Percentiles rank a stretch among this genome's conserved stretches.
phyloP scores from a whole-genome alignment of 140 eudicot genomes.

The Flaveria floridana region DNA sequence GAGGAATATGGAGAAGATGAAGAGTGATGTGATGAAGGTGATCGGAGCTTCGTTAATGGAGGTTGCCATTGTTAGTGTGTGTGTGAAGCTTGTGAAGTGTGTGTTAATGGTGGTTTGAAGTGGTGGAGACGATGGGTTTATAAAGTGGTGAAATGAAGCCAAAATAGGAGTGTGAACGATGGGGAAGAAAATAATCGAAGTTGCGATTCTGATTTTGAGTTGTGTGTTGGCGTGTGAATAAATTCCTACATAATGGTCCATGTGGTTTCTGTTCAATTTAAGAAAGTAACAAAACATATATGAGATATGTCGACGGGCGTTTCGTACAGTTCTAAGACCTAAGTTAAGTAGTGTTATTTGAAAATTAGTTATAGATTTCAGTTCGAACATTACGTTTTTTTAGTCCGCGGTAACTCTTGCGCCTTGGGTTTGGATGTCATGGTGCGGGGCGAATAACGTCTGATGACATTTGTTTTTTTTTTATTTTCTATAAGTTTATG shows the following conservation, averaged over 20 bases:
- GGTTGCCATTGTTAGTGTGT: constrained; percentile 20
- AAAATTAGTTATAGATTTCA: no score
- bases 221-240: constrained; percentile 39
- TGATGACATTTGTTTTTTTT: no score
- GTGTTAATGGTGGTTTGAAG: constrained; percentile 13
- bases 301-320: background rate
- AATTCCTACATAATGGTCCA: constrained; percentile 25
- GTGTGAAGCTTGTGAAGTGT: constrained; percentile 17
- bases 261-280: background rate
- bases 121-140: constrained; percentile 22
- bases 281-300: background rate
- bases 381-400: no score
- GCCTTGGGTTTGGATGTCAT: no score
- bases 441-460: no score
- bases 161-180: constrained; percentile 36
- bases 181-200: constrained; percentile 17
- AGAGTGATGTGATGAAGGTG: constrained; percentile 9
- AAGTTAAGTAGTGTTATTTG: no score
- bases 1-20: constrained; percentile 8
- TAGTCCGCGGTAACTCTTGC: no score
- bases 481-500: no score
- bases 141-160: constrained; percentile 6
- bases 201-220: constrained; percentile 23
- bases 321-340: no score
- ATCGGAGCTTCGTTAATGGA: constrained; percentile 15